Base-by-base conservation (phyloP, 306 rosid genomes). In the Lagenaria siceraria region DNA sequence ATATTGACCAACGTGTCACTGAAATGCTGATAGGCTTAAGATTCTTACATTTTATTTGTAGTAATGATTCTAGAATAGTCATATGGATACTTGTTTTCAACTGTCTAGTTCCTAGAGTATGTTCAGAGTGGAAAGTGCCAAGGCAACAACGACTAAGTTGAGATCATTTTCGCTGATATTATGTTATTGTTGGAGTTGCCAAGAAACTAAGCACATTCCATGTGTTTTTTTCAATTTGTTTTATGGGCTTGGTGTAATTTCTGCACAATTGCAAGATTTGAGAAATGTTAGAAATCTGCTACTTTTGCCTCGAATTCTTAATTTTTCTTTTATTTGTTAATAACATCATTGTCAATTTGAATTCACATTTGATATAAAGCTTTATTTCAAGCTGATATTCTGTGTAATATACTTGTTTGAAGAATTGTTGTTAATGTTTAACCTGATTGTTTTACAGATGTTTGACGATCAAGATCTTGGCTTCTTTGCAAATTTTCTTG, bases 401-500 rank as follows among this genome's bases (percentile, higher is more conserved):
- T 71, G 3, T 43, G 75, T 68, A 12, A 25, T 7, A 21, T 7
- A 46, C 8, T 43, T 24, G 22, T 14, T 25, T 48, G 40, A 71
- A 71, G 58, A 71, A 71, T 15, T 71, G 76, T 70, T 14, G 12
- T 27, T 24, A 71, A 66, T 9, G 15, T 48, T 2, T 9, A 71
- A 43, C 35, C 42, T 71, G 29, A 60, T 36, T 48, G 75, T 82
- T 73, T 82, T 70, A 36, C 89, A 90, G 97, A 89, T 90, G 96
- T 74, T 94, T 70, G 95, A 94, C 79, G 98, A 94, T 89, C 92
- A 89, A 78, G 96, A 91, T 87, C 84, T 94, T 65, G 97, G 98
- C 60, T 94, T 91, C 88, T 84, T 91, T 80, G 94, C 97, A 91
- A 91, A 94, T 85, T 94, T 94, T 78, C 96, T 93, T 15, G 98